These are phyloP conservation scores for Yamadazyma dendronema DNA, from an alignment of 1,139 yeast genomes.

Conservation along the genomic window DNA sequence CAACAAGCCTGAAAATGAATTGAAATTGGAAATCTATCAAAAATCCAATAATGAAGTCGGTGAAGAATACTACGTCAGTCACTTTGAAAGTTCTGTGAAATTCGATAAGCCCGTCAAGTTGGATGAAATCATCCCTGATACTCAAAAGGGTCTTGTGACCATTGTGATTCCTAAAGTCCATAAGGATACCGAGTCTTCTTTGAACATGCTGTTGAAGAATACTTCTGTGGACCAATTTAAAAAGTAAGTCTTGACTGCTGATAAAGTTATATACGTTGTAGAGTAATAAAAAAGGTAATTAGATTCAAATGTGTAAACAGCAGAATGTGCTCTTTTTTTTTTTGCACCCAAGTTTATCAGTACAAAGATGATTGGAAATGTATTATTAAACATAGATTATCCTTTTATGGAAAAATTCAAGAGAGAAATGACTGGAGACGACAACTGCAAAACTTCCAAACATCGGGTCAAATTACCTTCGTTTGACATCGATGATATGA, in stretches of 20 bases:
- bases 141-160: slow-evolving; percentile 19
- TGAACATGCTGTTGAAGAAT: slow-evolving; percentile 18
- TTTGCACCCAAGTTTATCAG: too few relatives aligned
- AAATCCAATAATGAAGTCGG: slow-evolving; percentile 17
- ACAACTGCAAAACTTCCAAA: too few relatives aligned
- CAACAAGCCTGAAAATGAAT: slow-evolving; percentile 23
- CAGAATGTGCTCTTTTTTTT: too few relatives aligned
- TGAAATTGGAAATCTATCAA: slow-evolving; percentile 19
- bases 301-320: too few relatives aligned
- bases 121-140: slow-evolving; percentile 23
- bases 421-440: too few relatives aligned
- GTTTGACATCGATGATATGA: too few relatives aligned
- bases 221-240: slow-evolving; percentile 16
- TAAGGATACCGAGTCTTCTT: slow-evolving; percentile 20
- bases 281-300: too few relatives aligned
- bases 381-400: too few relatives aligned
- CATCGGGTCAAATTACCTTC: too few relatives aligned
- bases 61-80: slow-evolving; percentile 17
- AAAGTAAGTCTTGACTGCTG: slow-evolving; percentile 2
- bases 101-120: slow-evolving; percentile 25
- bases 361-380: too few relatives aligned
- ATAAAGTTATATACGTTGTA: too few relatives aligned
- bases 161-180: slow-evolving; percentile 26
- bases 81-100: slow-evolving; percentile 21
- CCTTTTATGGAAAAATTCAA: too few relatives aligned